Conservation (phyloP, 768 basidiomycete genomes). For the Mycena metata region DNA sequence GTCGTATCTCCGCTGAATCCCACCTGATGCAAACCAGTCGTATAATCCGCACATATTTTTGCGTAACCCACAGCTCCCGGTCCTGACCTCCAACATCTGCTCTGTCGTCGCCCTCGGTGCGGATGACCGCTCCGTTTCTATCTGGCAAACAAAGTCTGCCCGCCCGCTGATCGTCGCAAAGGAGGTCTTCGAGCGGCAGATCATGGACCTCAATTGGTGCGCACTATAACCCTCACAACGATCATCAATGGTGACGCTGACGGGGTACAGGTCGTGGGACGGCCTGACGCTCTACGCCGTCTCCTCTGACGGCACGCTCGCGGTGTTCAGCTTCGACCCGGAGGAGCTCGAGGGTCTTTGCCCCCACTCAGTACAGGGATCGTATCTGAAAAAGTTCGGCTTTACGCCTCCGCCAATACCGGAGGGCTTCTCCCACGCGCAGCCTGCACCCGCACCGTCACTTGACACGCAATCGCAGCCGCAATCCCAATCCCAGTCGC, state of each 20-base stretch:
- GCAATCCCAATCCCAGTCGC: slow-evolving; percentile 48
- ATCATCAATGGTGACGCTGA: slow-evolving; percentile 20
- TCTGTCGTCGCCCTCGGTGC: slow-evolving; percentile 95
- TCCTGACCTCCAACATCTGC: slow-evolving; percentile 87
- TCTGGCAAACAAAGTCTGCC: slow-evolving; percentile 96
- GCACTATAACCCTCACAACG: slow-evolving; percentile 40
- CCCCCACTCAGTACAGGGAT: slow-evolving; percentile 76
- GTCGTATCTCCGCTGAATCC: not conserved
- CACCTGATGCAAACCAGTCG: slow-evolving; percentile 57
- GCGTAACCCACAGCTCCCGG: slow-evolving; percentile 74
- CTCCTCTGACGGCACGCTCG: slow-evolving; percentile 96
- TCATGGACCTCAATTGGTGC: slow-evolving; percentile 96
- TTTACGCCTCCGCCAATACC: slow-evolving; percentile 78
- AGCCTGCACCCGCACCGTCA: slow-evolving; percentile 65
- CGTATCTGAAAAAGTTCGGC: slow-evolving; percentile 87
- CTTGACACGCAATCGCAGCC: slow-evolving; percentile 30
- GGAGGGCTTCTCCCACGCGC: slow-evolving; percentile 75
- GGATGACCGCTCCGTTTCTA: slow-evolving; percentile 92
- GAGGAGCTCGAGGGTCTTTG: slow-evolving; percentile 88
- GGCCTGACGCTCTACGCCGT: slow-evolving; percentile 94
- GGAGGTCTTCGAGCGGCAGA: slow-evolving; percentile 94
- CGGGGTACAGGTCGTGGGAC: slow-evolving; percentile 83
- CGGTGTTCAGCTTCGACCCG: slow-evolving; percentile 85
- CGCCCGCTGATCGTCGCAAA: slow-evolving; percentile 93
- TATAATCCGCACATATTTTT: slow-evolving; percentile 98